Evolutionary conservation across 2,329 filamentous ascomycete genomes (phyloP).

Genomic region (Thermothelomyces thermophilus): DNA sequence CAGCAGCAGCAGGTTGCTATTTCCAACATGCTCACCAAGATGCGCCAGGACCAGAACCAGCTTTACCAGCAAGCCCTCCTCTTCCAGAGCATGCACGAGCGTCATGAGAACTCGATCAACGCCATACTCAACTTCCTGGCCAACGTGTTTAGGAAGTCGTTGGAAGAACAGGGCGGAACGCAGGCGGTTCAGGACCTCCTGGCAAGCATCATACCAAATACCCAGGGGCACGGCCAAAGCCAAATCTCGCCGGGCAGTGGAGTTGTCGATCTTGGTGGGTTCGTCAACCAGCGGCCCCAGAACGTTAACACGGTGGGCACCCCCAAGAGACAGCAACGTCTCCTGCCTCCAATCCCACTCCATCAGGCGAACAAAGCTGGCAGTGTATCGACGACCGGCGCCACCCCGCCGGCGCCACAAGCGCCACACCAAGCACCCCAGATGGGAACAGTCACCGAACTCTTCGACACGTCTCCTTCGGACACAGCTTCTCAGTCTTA

Average conservation of each 20-base stretch:
- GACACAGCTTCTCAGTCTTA: conserved; percentile 42
- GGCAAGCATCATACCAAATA: conserved; percentile 60
- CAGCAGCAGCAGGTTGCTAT: conserved; percentile 84
- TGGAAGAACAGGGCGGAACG: conserved; percentile 72
- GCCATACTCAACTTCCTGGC: conserved; percentile 96
- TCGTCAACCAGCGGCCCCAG: conserved; percentile 43
- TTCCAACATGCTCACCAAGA: conserved; percentile 68
- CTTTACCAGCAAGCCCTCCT: conserved; percentile 81
- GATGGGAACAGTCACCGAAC: conserved; percentile 54
- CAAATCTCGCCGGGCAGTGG: conserved; percentile 49
- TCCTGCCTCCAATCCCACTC: conserved; percentile 49
- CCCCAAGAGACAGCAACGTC: conserved; percentile 46
- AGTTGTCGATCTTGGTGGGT: conserved; percentile 56
- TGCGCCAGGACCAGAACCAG: conserved; percentile 80
- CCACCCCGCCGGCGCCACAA: conserved; percentile 28
- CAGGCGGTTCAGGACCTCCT: conserved; percentile 83
- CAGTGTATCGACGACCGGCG: conserved; percentile 27
- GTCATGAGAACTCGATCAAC: conserved; percentile 98
- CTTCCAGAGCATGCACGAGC: conserved; percentile 86
- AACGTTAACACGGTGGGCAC: conserved; percentile 35
- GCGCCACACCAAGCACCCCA: conserved; percentile 34
- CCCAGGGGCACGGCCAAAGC: conserved; percentile 26
- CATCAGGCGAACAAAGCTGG: conserved; percentile 28
- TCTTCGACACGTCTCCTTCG: conserved; percentile 47
- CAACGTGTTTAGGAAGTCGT: conserved; percentile 88